Evolutionary conservation across 2,329 filamentous ascomycete genomes (phyloP).

Genomic region (Geoglossum cookeanum): DNA sequence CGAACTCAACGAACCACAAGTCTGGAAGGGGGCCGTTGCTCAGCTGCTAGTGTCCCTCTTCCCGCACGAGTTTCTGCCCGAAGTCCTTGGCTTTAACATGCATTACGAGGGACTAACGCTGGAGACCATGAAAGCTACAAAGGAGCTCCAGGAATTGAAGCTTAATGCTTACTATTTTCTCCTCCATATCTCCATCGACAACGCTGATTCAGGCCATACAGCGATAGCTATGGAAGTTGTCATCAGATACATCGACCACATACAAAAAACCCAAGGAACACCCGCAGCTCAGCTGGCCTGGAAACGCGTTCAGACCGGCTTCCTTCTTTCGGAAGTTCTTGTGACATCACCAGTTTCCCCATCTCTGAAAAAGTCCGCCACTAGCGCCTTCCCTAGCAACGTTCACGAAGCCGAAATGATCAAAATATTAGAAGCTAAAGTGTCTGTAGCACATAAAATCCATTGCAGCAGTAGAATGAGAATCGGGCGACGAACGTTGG

Average conservation of each 20-base stretch:
- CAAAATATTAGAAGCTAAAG: constrained; percentile 22
- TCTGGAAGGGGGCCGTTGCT: constrained; percentile 26
- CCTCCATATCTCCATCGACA: constrained; percentile 33
- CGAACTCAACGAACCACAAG: constrained; percentile 12
- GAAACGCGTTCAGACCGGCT: constrained; percentile 26
- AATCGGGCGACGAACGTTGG: constrained; percentile 21
- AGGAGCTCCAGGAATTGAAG: constrained; percentile 26
- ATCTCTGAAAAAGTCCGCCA: not conserved
- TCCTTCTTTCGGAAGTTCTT: constrained; percentile 18
- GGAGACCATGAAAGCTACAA: constrained; percentile 21
- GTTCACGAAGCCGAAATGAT: constrained; percentile 12
- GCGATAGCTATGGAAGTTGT: constrained; percentile 26
- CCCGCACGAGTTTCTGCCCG: constrained; percentile 29
- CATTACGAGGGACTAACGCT: constrained; percentile 26
- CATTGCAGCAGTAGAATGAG: constrained; percentile 22
- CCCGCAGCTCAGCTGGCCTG: constrained; percentile 18
- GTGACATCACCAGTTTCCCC: not conserved
- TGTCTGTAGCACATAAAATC: constrained; percentile 21
- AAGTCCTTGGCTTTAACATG: constrained; percentile 32
- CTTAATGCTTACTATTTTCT: constrained; percentile 29
- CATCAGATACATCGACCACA: constrained; percentile 20
- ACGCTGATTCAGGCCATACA: constrained; percentile 28
- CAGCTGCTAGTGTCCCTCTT: constrained; percentile 30
- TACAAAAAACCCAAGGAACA: constrained; percentile 14
- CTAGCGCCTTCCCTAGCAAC: not conserved